Percentiles rank a stretch among this genome's conserved stretches.
phyloP scores from a whole-genome alignment of 306 rosid species.

The Macrotyloma uniflorum region DNA sequence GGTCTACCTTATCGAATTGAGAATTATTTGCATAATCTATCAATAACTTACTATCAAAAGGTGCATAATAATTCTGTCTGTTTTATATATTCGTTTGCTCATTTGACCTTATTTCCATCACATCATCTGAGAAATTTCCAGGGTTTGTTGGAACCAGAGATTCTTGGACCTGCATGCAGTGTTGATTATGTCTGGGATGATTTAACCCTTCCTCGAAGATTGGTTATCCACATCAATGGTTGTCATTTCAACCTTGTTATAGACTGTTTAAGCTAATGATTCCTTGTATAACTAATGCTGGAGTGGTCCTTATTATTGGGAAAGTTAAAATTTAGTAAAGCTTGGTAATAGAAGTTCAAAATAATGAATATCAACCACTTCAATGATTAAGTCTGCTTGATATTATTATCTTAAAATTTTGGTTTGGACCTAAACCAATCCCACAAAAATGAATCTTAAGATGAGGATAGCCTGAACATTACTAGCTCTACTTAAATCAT shows the following conservation, averaged over 20 bases:
- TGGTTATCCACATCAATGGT: slow-evolving; percentile 76
- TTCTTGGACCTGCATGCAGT: slow-evolving; percentile 68
- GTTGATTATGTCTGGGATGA: slow-evolving; percentile 97
- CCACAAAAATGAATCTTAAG: too few relatives aligned
- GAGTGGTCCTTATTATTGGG: neutral
- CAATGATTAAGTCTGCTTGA: neutral
- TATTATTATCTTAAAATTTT: neutral
- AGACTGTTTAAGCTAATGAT: slow-evolving; percentile 3
- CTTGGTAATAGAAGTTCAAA: neutral
- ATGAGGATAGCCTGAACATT: too few relatives aligned
- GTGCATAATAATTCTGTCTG: slow-evolving; percentile 42
- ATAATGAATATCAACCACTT: slow-evolving; percentile 7
- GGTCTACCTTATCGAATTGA: slow-evolving; percentile 90
- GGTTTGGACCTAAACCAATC: too few relatives aligned
- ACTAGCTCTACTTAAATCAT: too few relatives aligned
- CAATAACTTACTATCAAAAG: slow-evolving; percentile 92
- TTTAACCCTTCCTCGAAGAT: slow-evolving; percentile 75
- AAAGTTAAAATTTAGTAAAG: slow-evolving; percentile 9
- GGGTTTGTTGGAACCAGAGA: slow-evolving; percentile 74
- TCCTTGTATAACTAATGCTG: neutral
- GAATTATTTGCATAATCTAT: slow-evolving; percentile 61
- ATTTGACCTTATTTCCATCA: slow-evolving; percentile 19
- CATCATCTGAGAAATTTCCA: slow-evolving; percentile 52
- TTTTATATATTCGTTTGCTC: neutral
- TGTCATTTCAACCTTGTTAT: slow-evolving; percentile 31